Percentiles rank a stretch among this genome's conserved stretches.
These are phyloP conservation scores for Hypomyces perniciosus DNA, from an alignment of 2,329 filamentous ascomycete genomes.

Conservation along the genomic window DNA sequence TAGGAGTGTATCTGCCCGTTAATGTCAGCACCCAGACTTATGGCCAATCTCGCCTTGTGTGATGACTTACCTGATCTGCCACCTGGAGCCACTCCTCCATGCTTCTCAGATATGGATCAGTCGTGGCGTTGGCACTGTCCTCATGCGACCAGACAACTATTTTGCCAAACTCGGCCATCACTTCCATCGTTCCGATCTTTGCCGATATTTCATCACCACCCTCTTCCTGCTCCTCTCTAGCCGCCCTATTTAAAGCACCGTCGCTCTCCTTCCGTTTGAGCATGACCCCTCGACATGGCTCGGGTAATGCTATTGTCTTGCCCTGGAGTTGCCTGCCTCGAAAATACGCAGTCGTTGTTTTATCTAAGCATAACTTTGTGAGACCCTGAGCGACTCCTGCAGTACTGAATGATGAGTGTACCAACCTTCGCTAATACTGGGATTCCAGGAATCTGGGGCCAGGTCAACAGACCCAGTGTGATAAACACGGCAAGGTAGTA, in stretches of 20 bases:
- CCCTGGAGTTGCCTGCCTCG: slow-evolving; percentile 75
- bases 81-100: slow-evolving; percentile 76
- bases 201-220: slow-evolving; percentile 37
- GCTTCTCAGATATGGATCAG: slow-evolving; percentile 67
- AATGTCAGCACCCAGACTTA: not conserved
- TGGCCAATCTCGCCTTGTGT: not conserved
- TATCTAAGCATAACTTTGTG: slow-evolving; percentile 35
- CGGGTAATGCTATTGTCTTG: slow-evolving; percentile 58
- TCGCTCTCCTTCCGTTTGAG: slow-evolving; percentile 31
- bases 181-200: slow-evolving; percentile 53
- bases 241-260: slow-evolving; percentile 22
- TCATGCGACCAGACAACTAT: slow-evolving; percentile 85
- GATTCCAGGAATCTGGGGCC: slow-evolving; percentile 64
- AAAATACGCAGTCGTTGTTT: slow-evolving; percentile 57
- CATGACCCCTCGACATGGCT: slow-evolving; percentile 63
- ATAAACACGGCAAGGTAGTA: slow-evolving; percentile 75
- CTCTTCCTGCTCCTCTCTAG: slow-evolving; percentile 1
- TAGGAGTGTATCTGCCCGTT: slow-evolving; percentile 16
- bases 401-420: not conserved
- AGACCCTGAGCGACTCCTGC: not conserved
- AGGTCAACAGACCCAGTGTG: slow-evolving; percentile 65
- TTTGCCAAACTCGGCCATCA: slow-evolving; percentile 64
- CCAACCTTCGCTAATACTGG: slow-evolving; percentile 35
- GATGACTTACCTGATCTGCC: slow-evolving; percentile 53
- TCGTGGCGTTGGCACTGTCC: slow-evolving; percentile 49